phyloP scores from a whole-genome alignment of 139 green algal species.

The Desmodesmus armatus region DNA sequence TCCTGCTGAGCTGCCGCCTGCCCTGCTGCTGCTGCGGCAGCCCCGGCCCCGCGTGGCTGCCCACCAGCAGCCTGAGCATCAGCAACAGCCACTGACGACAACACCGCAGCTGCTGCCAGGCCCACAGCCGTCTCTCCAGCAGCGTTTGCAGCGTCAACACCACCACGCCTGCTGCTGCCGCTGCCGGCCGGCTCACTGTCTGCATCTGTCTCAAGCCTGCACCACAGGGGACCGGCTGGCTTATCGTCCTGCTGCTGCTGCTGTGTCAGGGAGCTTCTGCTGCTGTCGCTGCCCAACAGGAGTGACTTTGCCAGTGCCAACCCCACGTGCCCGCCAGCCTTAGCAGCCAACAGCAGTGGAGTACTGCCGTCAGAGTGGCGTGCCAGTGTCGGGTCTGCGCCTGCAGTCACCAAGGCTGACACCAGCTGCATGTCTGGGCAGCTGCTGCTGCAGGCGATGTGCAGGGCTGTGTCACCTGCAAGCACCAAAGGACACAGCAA shows the following conservation, averaged over 20 bases:
- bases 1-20: neutral
- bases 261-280: neutral
- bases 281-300: neutral
- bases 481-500: too few relatives aligned
- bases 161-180: neutral
- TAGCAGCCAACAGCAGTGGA: conserved; percentile 12
- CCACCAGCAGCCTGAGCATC: neutral
- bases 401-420: conserved; percentile 25
- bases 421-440: conserved; percentile 17
- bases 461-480: conserved; percentile 9
- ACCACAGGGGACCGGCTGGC: too few relatives aligned
- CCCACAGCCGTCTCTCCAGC: conserved; percentile 8
- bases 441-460: neutral
- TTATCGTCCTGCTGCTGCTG: conserved; percentile 4
- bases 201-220: neutral
- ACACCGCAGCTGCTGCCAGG: conserved; percentile 12
- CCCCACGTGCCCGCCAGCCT: neutral
- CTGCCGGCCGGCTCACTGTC: neutral
- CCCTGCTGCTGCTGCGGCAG: conserved; percentile 18
- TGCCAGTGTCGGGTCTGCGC: conserved; percentile 13
- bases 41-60: neutral
- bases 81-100: neutral
- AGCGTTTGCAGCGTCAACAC: neutral
- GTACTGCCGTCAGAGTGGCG: conserved; percentile 4
- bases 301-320: conserved; percentile 2